Evolutionary conservation across 2,329 filamentous ascomycete genomes (phyloP).

Genomic region (Hypoxylon sp.): DNA sequence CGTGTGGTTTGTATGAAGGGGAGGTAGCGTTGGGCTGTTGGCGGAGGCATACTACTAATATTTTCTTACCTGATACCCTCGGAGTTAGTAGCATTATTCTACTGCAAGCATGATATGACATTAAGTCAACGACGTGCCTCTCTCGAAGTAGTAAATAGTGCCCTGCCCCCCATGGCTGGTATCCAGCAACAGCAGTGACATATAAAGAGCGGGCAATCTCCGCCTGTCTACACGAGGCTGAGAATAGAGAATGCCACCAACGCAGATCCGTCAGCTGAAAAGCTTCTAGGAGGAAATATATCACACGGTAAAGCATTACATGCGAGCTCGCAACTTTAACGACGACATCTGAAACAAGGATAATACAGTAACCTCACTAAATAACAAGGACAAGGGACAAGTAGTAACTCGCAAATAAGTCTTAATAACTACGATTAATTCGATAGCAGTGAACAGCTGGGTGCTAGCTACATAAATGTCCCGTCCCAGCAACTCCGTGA

Average conservation of each 20-base stretch:
- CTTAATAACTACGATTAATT: conserved; percentile 40
- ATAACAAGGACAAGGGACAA: background rate
- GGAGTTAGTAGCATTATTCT: background rate
- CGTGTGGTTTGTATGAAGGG: background rate
- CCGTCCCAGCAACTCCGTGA: conserved; percentile 21
- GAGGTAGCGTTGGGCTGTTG: conserved; percentile 1
- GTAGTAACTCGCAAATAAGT: conserved; percentile 14
- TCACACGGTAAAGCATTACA: background rate
- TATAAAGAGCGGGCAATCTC: conserved; percentile 18
- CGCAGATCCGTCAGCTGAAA: background rate
- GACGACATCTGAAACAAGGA: background rate
- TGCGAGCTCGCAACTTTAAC: background rate
- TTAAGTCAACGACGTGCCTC: background rate
- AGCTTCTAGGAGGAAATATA: conserved; percentile 23
- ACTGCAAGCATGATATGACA: background rate
- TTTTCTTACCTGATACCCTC: conserved; percentile 5
- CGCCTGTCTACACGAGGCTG: conserved; percentile 11
- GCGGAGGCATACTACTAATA: background rate
- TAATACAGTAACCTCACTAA: background rate
- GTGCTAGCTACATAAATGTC: conserved; percentile 3
- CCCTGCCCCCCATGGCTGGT: too few relatives aligned
- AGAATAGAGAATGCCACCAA: conserved; percentile 3
- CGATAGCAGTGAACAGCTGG: conserved; percentile 26
- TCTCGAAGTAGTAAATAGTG: background rate
- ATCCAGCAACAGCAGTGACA: too few relatives aligned